phyloP scores from a whole-genome alignment of 1,284 basidiomycete species.

The Leucoagaricus sp. region DNA sequence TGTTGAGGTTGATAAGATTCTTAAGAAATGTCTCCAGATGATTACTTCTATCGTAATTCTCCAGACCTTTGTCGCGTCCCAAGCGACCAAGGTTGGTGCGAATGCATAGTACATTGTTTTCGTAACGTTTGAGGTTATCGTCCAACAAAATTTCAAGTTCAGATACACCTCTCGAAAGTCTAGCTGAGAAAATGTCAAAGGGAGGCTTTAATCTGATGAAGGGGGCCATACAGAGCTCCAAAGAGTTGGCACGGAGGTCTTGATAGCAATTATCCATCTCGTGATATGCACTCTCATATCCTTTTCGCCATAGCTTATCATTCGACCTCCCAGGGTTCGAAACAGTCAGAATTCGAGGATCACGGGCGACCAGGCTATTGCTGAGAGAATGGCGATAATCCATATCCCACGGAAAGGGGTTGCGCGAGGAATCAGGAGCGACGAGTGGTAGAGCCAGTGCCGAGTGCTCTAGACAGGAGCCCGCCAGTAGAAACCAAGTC shows the following conservation, averaged over 20 bases:
- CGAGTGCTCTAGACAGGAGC: not conserved
- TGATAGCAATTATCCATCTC: constrained; percentile 2
- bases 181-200: not conserved
- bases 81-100: constrained; percentile 37
- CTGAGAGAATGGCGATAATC: constrained; percentile 3
- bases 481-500: constrained; percentile 5
- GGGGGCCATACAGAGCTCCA: not conserved
- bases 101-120: constrained; percentile 39
- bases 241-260: not conserved
- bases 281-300: not conserved
- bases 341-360: constrained; percentile 6
- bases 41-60: constrained; percentile 49
- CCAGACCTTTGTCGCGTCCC: constrained; percentile 49
- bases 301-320: not conserved
- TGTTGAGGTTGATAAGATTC: constrained; percentile 47
- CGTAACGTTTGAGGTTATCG: constrained; percentile 40
- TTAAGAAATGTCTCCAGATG: constrained; percentile 52
- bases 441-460: not conserved
- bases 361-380: constrained; percentile 1
- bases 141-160: constrained; percentile 40
- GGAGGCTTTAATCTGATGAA: not conserved
- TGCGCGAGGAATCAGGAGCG: constrained; percentile 1
- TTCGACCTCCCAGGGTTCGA: constrained; percentile 2
- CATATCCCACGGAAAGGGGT: not conserved
- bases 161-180: constrained; percentile 24